These are phyloP conservation scores for Alternaria brassicae DNA, from an alignment of 2,329 filamentous ascomycete genomes.

Conservation along the genomic window DNA sequence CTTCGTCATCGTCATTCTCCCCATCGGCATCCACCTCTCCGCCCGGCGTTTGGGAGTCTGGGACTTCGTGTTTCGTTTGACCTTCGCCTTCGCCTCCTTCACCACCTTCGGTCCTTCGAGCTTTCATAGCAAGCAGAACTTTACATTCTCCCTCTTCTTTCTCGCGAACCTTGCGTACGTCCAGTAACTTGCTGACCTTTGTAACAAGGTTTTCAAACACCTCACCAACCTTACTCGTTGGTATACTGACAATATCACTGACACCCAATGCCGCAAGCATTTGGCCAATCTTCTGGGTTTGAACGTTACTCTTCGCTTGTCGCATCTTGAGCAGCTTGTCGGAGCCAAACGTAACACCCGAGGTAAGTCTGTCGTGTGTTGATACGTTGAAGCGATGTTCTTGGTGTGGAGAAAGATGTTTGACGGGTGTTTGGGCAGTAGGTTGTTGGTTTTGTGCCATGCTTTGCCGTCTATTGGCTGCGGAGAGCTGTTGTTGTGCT, in stretches of 20 bases:
- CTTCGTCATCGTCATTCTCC: slow-evolving; percentile 16
- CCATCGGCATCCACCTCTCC: slow-evolving; percentile 32
- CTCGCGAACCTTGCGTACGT: slow-evolving; percentile 75
- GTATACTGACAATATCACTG: slow-evolving; percentile 73
- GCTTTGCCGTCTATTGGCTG: slow-evolving; percentile 45
- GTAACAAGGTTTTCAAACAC: slow-evolving; percentile 74
- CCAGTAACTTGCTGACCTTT: slow-evolving; percentile 73
- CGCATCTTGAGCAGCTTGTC: slow-evolving; percentile 81
- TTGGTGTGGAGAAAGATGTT: slow-evolving; percentile 72
- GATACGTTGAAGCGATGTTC: slow-evolving; percentile 83
- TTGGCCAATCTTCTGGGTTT: slow-evolving; percentile 76
- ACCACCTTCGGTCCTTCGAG: slow-evolving; percentile 23
- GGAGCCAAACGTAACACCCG: slow-evolving; percentile 88
- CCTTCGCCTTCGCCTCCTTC: slow-evolving; percentile 19
- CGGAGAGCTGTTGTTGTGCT: slow-evolving; percentile 36
- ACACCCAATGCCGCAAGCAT: slow-evolving; percentile 76
- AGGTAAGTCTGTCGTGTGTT: slow-evolving; percentile 82
- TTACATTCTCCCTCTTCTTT: slow-evolving; percentile 73
- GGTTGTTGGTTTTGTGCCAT: slow-evolving; percentile 45
- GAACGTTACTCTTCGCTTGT: slow-evolving; percentile 76
- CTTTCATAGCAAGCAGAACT: slow-evolving; percentile 50
- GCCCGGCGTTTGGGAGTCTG: slow-evolving; percentile 28
- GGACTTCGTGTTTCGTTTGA: slow-evolving; percentile 26
- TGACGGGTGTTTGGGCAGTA: slow-evolving; percentile 49
- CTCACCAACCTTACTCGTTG: slow-evolving; percentile 73